phyloP scores from a whole-genome alignment of 805 yeast species.

The Suhomyces sp. region DNA sequence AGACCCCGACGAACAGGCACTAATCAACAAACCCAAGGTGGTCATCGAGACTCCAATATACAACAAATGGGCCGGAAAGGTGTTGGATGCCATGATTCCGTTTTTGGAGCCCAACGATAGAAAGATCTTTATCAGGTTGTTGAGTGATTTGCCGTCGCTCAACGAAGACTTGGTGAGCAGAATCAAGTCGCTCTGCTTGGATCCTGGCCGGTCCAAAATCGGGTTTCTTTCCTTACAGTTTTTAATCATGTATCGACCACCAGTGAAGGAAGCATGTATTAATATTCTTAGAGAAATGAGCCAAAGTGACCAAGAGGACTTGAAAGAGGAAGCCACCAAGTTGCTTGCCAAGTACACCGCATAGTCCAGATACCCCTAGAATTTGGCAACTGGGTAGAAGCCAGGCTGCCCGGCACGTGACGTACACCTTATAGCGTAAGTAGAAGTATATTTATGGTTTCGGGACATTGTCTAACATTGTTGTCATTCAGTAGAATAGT shows the following conservation, averaged over 20 bases:
- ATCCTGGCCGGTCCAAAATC: slow-evolving; percentile 75
- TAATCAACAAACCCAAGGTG: neutral
- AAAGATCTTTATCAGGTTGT: slow-evolving; percentile 72
- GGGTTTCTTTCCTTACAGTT: slow-evolving; percentile 84
- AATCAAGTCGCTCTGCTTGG: slow-evolving; percentile 72
- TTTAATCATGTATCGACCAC: slow-evolving; percentile 87
- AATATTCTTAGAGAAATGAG: slow-evolving; percentile 45
- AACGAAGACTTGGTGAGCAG: slow-evolving; percentile 59
- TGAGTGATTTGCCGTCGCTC: slow-evolving; percentile 84
- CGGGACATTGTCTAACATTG: neutral
- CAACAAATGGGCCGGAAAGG: slow-evolving; percentile 62
- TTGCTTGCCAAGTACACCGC: slow-evolving; percentile 45
- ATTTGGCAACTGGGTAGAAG: neutral
- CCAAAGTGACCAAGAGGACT: slow-evolving; percentile 47
- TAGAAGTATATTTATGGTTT: neutral
- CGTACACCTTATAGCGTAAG: neutral
- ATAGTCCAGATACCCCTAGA: neutral
- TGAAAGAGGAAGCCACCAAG: slow-evolving; percentile 45
- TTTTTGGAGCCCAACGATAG: slow-evolving; percentile 80
- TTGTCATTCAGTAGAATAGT: neutral
- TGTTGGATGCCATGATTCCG: slow-evolving; percentile 78
- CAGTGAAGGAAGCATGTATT: slow-evolving; percentile 58
- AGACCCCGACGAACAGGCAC: neutral
- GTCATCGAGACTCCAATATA: slow-evolving; percentile 48
- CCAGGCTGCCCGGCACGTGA: neutral